Conservation (phyloP, 805 yeast genomes). For the Lipomyces spencermartinsiae region DNA sequence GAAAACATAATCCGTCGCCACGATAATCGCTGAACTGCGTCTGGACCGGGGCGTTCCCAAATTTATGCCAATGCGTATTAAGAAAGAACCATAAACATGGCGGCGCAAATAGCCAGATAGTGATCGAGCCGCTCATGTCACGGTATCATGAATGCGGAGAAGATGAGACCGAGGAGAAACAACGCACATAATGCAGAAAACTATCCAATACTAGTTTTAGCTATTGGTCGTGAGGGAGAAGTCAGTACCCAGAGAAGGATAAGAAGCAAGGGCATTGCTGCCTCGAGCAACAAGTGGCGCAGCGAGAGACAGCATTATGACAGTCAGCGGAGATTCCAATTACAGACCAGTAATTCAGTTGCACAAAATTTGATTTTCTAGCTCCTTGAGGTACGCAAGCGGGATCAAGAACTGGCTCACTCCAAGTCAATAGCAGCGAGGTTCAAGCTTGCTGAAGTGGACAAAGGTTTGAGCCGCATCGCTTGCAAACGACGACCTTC, state of each 20-base stretch:
- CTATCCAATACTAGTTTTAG: constrained; percentile 74
- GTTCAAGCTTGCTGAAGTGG: background rate
- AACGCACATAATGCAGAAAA: constrained; percentile 55
- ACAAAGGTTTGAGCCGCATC: background rate
- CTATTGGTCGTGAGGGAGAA: constrained; percentile 63
- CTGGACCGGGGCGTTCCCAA: constrained; percentile 59
- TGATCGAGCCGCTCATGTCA: constrained; percentile 48
- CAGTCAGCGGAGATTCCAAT: background rate
- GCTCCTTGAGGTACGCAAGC: background rate
- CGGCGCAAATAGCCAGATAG: constrained; percentile 51
- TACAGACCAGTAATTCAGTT: background rate
- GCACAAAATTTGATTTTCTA: background rate
- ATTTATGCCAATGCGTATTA: constrained; percentile 62
- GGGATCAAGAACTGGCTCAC: background rate
- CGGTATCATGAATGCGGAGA: constrained; percentile 33
- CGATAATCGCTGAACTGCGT: constrained; percentile 58
- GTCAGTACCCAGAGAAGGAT: constrained; percentile 52
- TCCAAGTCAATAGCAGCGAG: background rate
- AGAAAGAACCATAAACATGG: constrained; percentile 54
- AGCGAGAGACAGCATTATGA: constrained; percentile 1
- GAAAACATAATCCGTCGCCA: constrained; percentile 54
- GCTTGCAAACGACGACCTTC: background rate
- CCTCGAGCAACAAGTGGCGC: constrained; percentile 1
- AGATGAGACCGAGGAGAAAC: constrained; percentile 42
- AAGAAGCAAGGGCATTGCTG: constrained; percentile 45